Evolutionary conservation across 805 yeast genomes (phyloP), one percentile per base, ranked within the genome.

Genomic region (Myxozyma vanderwaltii): DNA sequence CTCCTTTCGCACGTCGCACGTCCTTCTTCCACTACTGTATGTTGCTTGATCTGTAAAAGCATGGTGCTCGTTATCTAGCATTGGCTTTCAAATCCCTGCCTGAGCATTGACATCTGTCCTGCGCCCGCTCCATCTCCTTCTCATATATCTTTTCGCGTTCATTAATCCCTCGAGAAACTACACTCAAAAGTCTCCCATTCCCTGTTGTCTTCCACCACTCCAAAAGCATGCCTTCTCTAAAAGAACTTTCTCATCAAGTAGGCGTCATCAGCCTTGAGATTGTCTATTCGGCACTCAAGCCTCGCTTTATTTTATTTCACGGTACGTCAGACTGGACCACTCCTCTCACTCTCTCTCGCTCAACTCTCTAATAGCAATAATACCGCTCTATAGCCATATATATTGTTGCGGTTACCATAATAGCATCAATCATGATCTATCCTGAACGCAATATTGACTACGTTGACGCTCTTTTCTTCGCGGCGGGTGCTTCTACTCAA

Each of bases 401-500:
- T 71, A 83, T 92, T 63, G 71, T 86, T 0, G 48, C 74, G 21
- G 75, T 82, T 79, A 72, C 82, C 0, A 76, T 94, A 1, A 39
- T 91, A 1, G 83, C 88, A 0, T 89, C 97, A 0, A 80, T 91
- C 35, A 68, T 92, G 54, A 72, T 94, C 40, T 92, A 86, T 68
- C 96, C 97, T 0, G 79, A 80, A n/a, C 79, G 78, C 55, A 85
- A 86, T 68, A 74, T 76, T 23, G 54, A 69, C 7, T 94, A 92
- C 71, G 86, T 89, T 46, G 98, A 94, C 75, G 83, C 87, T 1
- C 74, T 94, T 35, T 89, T 92, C 71, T 76, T 89, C 56, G 81
- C 91, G 0, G 76, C 85, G 10, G 92, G 96, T 10, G 84, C 94
- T 0, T 75, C 86, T 1, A 90, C 98, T 1, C 97, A 92, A 70